Evolutionary conservation across 2,329 filamentous ascomycete species (phyloP).

Genomic region (Cephalotrichum gorgonifer): DNA sequence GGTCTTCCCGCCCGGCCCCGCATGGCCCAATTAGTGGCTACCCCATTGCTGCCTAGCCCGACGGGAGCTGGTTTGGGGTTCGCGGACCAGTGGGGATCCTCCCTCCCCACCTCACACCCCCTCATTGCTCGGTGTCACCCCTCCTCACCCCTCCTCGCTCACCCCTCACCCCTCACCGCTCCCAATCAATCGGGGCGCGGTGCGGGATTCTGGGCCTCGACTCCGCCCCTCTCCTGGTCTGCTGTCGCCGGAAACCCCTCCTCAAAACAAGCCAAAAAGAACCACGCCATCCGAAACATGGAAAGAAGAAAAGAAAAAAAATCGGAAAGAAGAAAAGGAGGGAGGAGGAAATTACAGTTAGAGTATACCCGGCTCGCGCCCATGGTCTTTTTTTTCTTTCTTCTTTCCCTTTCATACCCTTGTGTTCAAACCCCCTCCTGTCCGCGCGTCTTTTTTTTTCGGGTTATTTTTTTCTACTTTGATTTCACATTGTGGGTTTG

Average conservation of each 20-base stretch:
- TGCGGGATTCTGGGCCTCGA: slow-evolving; percentile 3
- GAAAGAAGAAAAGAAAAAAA: neutral
- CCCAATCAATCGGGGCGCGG: neutral
- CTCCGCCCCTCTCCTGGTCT: neutral
- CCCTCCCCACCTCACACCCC: too few species aligned
- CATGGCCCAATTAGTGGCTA: too few species aligned
- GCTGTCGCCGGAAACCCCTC: too few species aligned
- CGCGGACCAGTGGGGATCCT: too few species aligned
- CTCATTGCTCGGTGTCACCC: too few species aligned
- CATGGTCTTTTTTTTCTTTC: neutral
- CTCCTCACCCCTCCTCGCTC: too few species aligned
- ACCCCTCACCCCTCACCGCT: too few species aligned
- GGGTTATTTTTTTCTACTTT: neutral
- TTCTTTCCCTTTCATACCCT: neutral
- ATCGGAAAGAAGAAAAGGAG: neutral
- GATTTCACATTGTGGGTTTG: neutral
- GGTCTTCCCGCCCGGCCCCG: too few species aligned
- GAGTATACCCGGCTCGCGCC: slow-evolving; percentile 5
- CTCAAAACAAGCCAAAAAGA: neutral
- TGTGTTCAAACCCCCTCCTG: too few species aligned
- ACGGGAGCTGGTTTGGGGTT: too few species aligned
- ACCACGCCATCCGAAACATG: neutral
- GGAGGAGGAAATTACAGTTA: neutral
- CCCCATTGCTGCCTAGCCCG: too few species aligned
- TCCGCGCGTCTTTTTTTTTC: neutral